Percentiles rank a stretch among this genome's conserved stretches.
Evolutionary conservation across 495 filamentous ascomycete genomes (phyloP).

Genomic region (Neurospora cerealis): DNA sequence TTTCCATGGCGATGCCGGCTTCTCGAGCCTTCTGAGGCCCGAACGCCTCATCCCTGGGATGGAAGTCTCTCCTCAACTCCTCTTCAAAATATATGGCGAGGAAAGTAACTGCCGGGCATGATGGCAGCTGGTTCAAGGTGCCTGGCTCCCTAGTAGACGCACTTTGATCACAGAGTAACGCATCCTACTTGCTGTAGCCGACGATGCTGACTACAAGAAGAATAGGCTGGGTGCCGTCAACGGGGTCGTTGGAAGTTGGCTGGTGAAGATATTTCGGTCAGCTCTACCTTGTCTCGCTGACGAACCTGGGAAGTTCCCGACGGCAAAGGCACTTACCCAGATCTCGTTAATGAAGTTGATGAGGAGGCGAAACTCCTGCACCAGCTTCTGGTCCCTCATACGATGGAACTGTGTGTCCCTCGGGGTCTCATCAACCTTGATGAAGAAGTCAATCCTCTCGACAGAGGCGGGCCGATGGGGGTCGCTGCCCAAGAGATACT

Average conservation of each 20-base stretch:
- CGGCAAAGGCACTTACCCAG: not conserved
- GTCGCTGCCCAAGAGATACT: not conserved
- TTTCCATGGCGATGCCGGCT: not conserved
- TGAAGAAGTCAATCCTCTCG: not conserved
- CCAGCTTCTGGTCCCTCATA: not conserved
- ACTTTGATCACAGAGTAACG: not conserved
- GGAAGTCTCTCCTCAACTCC: not conserved
- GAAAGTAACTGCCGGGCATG: not conserved
- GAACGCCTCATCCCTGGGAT: not conserved
- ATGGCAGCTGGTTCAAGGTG: not conserved
- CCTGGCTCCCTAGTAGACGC: not conserved
- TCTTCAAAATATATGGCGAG: not conserved
- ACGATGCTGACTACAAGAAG: not conserved
- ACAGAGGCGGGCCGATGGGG: not conserved
- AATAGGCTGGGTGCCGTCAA: not conserved
- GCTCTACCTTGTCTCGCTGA: not conserved
- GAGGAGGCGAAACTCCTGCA: not conserved
- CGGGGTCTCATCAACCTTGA: not conserved
- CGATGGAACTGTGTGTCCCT: too few relatives aligned
- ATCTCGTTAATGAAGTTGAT: not conserved
- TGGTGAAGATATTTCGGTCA: not conserved
- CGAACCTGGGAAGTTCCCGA: not conserved
- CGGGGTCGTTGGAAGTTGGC: not conserved
- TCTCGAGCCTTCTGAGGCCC: not conserved
- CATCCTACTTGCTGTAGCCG: not conserved